Evolutionary conservation across 169 alveolate genomes (phyloP).

Genomic region (Plasmodium sp.): DNA sequence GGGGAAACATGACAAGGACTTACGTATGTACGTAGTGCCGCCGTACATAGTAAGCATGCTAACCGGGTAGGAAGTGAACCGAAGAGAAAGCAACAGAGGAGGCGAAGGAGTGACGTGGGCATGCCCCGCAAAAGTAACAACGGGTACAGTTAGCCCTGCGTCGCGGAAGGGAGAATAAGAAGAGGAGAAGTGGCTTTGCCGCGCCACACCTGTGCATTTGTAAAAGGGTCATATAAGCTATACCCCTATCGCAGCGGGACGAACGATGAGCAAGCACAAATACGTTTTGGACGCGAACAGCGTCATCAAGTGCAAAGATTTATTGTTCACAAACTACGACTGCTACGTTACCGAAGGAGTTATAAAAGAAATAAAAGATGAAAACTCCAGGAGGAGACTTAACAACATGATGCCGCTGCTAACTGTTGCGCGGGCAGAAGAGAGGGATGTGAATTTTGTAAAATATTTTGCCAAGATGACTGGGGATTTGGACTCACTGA

Average conservation of each 20-base stretch:
- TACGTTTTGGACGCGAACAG: constrained; percentile 63
- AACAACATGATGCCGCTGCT: constrained; percentile 54
- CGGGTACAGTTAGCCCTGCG: neutral
- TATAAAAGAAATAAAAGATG: constrained; percentile 74
- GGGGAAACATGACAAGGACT: neutral
- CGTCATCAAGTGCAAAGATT: constrained; percentile 53
- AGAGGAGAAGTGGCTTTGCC: neutral
- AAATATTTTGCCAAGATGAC: constrained; percentile 88
- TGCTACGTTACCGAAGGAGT: constrained; percentile 73
- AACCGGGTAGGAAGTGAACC: neutral
- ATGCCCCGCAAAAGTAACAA: neutral
- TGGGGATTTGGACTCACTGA: constrained; percentile 89
- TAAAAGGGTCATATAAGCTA: neutral
- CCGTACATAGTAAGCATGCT: neutral
- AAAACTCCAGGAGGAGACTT: constrained; percentile 32
- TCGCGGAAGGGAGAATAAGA: neutral
- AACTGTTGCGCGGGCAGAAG: constrained; percentile 80
- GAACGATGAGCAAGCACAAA: constrained; percentile 3
- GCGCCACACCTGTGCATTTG: neutral
- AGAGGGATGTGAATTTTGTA: constrained; percentile 84
- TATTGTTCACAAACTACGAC: constrained; percentile 33
- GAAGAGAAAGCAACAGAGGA: too few relatives aligned
- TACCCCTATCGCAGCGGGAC: neutral
- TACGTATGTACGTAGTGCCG: neutral
- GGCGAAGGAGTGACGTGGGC: neutral